Conservation (phyloP, 2,329 filamentous ascomycete species). For the Fusarium irregulare region DNA sequence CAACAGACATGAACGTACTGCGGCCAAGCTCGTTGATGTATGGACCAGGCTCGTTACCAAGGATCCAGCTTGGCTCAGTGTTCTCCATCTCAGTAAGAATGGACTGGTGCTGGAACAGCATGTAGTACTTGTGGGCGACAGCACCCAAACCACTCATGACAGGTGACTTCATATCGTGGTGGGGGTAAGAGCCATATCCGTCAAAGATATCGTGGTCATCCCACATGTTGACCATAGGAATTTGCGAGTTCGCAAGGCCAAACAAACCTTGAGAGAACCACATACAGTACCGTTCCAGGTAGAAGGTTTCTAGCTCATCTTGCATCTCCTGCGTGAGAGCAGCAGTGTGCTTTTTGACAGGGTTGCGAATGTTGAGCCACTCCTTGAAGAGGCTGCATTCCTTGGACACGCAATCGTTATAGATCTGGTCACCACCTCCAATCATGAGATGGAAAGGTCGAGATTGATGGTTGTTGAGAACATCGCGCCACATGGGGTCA, state of each 20-base stretch:
- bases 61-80: constrained; percentile 90
- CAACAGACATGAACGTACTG: constrained; percentile 86
- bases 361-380: constrained; percentile 86
- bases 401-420: constrained; percentile 86
- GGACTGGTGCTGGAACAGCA: constrained; percentile 98
- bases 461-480: constrained; percentile 90
- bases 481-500: constrained; percentile 96
- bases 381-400: constrained; percentile 81
- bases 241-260: constrained; percentile 90
- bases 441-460: constrained; percentile 98
- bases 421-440: constrained; percentile 95
- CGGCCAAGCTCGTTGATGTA: constrained; percentile 90
- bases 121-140: constrained; percentile 97
- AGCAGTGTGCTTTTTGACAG: constrained; percentile 80
- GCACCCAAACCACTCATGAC: constrained; percentile 91
- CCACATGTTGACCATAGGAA: constrained; percentile 98
- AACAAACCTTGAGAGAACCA: constrained; percentile 99
- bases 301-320: constrained; percentile 87
- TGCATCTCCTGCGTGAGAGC: constrained; percentile 86
- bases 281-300: constrained; percentile 86
- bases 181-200: constrained; percentile 92
- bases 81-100: constrained; percentile 81
- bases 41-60: constrained; percentile 83
- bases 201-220: constrained; percentile 95
- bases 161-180: constrained; percentile 89